Evolutionary conservation across 305 asterid species (phyloP), one percentile per base, ranked within the genome.

Genomic region (Salvia sclarea): DNA sequence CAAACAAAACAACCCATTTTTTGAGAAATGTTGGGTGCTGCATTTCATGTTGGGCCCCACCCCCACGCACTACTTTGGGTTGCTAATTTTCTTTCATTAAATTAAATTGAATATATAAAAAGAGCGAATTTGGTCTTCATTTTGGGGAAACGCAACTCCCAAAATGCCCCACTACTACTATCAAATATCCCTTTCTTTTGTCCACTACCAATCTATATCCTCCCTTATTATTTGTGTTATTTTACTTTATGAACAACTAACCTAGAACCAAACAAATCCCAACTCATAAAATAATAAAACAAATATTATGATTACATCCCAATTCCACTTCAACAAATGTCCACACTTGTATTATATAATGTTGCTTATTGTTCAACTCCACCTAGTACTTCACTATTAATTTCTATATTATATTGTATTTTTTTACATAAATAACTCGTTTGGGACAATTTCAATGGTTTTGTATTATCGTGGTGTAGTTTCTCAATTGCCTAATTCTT

Each of bases 111-210:
- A 54, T 17, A 3, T 25, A 16, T 47, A 47, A n/a, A n/a, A n/a
- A n/a, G n/a, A n/a, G n/a, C n/a, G n/a, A 28, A 16, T 63, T 67
- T 72, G 76, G 71, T 79, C 81, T 54, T 80, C 62, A 71, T 74
- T 69, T 77, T 77, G 55, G 83, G 80, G 69, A 77, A 81, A 71
- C 75, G 76, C 16, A 45, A 44, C 70, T 33, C 76, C 17, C 54
- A 17, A 66, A 47, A 61, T 56, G 45, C 25, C 66, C 74, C 78
- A 72, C 79, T 77, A 53, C 79, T 77, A 53, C 67, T 64, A 59
- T 57, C 79, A 71, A 81, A 82, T 74, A 75, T 78, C 74, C 84
- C 72, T 79, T 72, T 73, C 33, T 73, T 76, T 84, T 79, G 81
- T 82, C 86, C 84, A 69, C 69, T 80, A 58, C 74, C 70, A 73